These are phyloP conservation scores for Cochliopodium minus DNA, from an alignment of 208 protist species.

Conservation along the genomic window DNA sequence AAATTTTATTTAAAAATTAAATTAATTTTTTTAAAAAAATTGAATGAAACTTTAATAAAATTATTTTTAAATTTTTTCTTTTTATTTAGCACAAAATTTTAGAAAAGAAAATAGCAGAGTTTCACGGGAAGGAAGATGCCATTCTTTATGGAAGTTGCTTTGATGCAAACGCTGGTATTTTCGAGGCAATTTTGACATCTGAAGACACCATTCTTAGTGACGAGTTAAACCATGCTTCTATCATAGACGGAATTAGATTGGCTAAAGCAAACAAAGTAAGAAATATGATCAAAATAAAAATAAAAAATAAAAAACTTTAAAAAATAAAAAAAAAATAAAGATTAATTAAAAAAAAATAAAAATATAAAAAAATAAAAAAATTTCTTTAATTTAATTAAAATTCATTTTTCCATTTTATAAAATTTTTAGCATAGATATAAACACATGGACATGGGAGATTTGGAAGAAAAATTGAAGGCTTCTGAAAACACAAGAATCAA, in stretches of 20 bases:
- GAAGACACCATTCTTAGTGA: conserved; percentile 54
- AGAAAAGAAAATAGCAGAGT: conserved; percentile 41
- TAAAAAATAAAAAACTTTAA: too few species aligned
- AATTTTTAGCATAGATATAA: conserved; percentile 19
- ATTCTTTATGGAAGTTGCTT: conserved; percentile 67
- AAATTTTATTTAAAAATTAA: conserved; percentile 15
- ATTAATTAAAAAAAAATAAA: background rate
- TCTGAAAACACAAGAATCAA: conserved; percentile 30
- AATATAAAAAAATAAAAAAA: background rate
- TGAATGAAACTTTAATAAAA: too few species aligned
- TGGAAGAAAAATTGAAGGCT: conserved; percentile 44
- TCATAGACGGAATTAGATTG: conserved; percentile 64
- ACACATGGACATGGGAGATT: conserved; percentile 53
- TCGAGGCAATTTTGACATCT: conserved; percentile 45
- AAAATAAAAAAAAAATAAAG: too few species aligned
- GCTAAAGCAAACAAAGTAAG: conserved; percentile 40
- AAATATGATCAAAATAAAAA: conserved; percentile 10
- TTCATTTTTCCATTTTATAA: background rate
- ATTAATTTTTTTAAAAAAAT: background rate
- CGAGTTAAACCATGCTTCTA: conserved; percentile 59
- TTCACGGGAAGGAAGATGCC: conserved; percentile 49
- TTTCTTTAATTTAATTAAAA: background rate
- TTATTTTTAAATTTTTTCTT: too few species aligned
- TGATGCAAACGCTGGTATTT: conserved; percentile 63
- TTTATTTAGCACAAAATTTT: too few species aligned